A percentile compares a stretch with the other conserved stretches of the same genome.
phyloP scores from a whole-genome alignment of 163 green algal species.

The Scenedesmus sp. region DNA sequence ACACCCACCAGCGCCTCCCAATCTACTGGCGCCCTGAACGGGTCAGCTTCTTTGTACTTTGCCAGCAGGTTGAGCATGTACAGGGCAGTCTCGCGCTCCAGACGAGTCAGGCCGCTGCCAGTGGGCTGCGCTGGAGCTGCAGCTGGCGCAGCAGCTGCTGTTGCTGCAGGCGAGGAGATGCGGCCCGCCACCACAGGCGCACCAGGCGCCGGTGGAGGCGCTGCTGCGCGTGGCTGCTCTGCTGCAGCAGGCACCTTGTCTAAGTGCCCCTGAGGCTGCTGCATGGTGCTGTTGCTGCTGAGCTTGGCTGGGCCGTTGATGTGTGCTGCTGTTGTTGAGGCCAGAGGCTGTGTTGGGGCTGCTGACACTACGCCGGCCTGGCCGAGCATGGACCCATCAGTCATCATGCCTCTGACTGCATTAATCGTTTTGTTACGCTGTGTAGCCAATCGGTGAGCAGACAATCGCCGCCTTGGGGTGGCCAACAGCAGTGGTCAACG shows the following conservation, averaged over 20 bases:
- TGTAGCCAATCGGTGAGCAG: background rate
- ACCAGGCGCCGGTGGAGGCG: background rate
- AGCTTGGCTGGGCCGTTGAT: constrained; percentile 11
- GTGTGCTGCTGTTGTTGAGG: constrained; percentile 21
- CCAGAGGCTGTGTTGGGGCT: background rate
- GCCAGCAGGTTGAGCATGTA: constrained; percentile 34
- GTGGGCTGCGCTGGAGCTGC: background rate
- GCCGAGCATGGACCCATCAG: background rate
- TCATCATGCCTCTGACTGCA: background rate
- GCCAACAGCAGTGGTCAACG: background rate
- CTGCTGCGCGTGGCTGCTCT: background rate
- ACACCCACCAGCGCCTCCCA: constrained; percentile 21
- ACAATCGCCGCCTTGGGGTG: background rate
- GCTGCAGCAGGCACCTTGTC: background rate
- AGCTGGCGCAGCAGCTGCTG: background rate
- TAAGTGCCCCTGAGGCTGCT: background rate
- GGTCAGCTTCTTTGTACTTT: constrained; percentile 47
- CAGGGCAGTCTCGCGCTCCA: constrained; percentile 23
- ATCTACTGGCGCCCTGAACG: constrained; percentile 38
- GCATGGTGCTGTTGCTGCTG: background rate
- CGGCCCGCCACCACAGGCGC: background rate
- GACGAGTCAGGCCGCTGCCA: background rate
- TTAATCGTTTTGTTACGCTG: background rate
- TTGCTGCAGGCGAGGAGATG: background rate
- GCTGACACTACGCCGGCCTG: background rate